Conservation (phyloP, 2,329 filamentous ascomycete genomes). For the Paramyrothecium sp. region DNA sequence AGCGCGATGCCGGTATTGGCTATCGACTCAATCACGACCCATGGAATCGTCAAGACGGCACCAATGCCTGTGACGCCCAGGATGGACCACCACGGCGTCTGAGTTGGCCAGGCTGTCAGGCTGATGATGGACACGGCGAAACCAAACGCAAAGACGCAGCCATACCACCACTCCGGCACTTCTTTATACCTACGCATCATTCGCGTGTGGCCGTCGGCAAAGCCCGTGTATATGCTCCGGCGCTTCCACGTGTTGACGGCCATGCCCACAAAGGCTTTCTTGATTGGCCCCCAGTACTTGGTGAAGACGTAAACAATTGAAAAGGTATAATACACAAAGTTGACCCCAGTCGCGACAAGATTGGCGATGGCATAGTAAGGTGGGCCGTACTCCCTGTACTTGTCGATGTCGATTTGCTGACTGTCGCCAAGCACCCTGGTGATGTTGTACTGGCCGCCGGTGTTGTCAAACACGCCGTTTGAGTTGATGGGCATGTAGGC, state of each 20-base stretch:
- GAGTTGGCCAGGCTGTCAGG: constrained; percentile 8
- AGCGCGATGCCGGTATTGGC: constrained; percentile 31
- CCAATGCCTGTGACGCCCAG: constrained; percentile 42
- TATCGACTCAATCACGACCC: constrained; percentile 38
- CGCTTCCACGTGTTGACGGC: constrained; percentile 10
- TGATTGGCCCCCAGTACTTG: constrained; percentile 31
- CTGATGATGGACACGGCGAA: constrained; percentile 9
- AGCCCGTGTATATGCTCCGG: constrained; percentile 37
- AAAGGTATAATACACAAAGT: constrained; percentile 29
- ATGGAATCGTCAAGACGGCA: constrained; percentile 42
- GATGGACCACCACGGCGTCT: constrained; percentile 44
- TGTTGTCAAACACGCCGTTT: constrained; percentile 42
- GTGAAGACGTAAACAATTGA: constrained; percentile 33
- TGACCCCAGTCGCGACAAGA: constrained; percentile 25
- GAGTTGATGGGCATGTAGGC: constrained; percentile 49
- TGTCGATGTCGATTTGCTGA: constrained; percentile 27
- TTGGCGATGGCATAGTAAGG: constrained; percentile 31
- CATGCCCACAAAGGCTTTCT: constrained; percentile 29
- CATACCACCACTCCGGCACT: constrained; percentile 48
- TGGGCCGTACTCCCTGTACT: constrained; percentile 32
- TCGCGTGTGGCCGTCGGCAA: constrained; percentile 40
- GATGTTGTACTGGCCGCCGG: constrained; percentile 37
- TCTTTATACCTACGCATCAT: constrained; percentile 43
- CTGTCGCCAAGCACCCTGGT: constrained; percentile 39
- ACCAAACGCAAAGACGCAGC: constrained; percentile 8